phyloP scores from a whole-genome alignment of 306 rosid genomes.

The Arachis hypogaea region DNA sequence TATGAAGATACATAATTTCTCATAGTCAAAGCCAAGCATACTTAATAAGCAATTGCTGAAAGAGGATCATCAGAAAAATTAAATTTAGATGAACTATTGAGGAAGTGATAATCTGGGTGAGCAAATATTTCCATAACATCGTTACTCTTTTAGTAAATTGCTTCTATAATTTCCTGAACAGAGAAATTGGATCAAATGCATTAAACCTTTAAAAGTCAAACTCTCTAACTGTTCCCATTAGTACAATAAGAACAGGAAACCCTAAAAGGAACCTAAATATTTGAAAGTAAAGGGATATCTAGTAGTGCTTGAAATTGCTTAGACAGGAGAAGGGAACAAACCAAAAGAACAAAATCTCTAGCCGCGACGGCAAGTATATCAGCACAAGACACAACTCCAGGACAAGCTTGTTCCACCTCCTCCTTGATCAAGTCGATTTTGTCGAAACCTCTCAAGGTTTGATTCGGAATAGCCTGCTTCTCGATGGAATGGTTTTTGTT shows the following conservation, averaged over 20 bases:
- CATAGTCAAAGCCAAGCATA: too few relatives aligned
- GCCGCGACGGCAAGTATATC: slow-evolving; percentile 57
- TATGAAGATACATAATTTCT: too few relatives aligned
- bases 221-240: not conserved
- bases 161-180: not conserved
- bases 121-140: not conserved
- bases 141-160: not conserved
- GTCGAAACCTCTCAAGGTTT: slow-evolving; percentile 56
- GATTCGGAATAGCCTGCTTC: slow-evolving; percentile 84
- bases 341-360: slow-evolving; percentile 59
- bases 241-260: slow-evolving; percentile 8
- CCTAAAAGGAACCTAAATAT: not conserved
- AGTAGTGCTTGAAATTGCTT: not conserved
- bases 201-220: slow-evolving; percentile 4
- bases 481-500: slow-evolving; percentile 51
- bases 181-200: slow-evolving; percentile 3
- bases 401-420: slow-evolving; percentile 59
- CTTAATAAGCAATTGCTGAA: not conserved
- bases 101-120: not conserved
- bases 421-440: slow-evolving; percentile 54
- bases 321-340: slow-evolving; percentile 39
- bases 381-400: slow-evolving; percentile 58
- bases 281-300: not conserved
- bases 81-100: not conserved
- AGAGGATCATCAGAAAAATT: not conserved